Evolutionary conservation across 352 stramenopile genomes (phyloP).

Genomic region (Poterioochromonas sp.): DNA sequence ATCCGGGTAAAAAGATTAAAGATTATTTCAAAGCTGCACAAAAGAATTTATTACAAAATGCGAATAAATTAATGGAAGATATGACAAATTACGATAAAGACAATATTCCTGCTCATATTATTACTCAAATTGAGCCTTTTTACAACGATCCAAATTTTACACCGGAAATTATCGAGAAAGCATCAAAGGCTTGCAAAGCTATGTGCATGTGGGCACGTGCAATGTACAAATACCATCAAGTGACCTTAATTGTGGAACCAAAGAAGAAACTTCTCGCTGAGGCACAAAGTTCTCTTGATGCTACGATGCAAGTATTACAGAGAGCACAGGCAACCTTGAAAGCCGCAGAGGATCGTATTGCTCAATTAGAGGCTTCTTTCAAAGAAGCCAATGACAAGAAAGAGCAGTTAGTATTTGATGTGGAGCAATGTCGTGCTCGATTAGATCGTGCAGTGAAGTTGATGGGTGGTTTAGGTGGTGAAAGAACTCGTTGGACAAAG

Average conservation of each 20-base stretch:
- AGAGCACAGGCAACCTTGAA: constrained; percentile 66
- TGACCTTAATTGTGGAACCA: constrained; percentile 78
- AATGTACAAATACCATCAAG: constrained; percentile 82
- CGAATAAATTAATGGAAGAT: constrained; percentile 80
- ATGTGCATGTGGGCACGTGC: constrained; percentile 86
- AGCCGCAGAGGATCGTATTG: constrained; percentile 76
- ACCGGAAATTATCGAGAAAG: constrained; percentile 79
- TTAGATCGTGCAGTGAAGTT: constrained; percentile 72
- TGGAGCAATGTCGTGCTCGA: constrained; percentile 65
- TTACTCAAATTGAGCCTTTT: constrained; percentile 69
- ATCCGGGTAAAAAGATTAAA: constrained; percentile 67
- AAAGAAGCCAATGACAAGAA: constrained; percentile 74
- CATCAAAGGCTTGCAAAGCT: constrained; percentile 73
- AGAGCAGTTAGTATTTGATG: constrained; percentile 56
- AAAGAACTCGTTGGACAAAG: constrained; percentile 73
- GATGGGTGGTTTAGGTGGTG: constrained; percentile 72
- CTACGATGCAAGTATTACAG: constrained; percentile 69
- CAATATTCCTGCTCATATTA: constrained; percentile 69
- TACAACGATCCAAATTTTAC: constrained; percentile 69
- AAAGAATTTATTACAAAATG: constrained; percentile 73
- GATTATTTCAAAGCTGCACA: constrained; percentile 85
- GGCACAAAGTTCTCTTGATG: constrained; percentile 69
- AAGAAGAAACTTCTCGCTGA: constrained; percentile 72
- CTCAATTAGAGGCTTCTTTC: constrained; percentile 69
- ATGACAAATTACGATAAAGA: constrained; percentile 90